Evolutionary conservation across 352 stramenopile genomes (phyloP), one percentile per base, ranked within the genome.

Genomic region (Pythium volutum): DNA sequence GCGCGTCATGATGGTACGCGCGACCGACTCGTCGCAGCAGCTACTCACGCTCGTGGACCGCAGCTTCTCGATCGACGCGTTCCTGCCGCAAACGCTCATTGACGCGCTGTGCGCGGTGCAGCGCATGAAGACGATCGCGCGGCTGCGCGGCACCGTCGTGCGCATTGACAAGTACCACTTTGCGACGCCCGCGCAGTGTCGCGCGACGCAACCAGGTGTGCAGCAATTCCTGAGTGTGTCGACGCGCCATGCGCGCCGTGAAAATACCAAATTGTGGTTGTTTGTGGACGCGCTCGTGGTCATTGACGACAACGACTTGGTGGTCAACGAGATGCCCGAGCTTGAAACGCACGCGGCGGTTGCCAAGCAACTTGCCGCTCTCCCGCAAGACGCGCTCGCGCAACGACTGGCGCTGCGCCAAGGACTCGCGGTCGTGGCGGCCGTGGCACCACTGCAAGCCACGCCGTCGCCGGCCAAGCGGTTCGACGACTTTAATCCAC

Each of bases 81-180:
- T 87, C 56, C 60, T 91, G 4, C 66, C 79, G 2, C 49, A 50
- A 7, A 47, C 57, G 8, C 66, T 83, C 26, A 47, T 56, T 0
- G 33, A 59, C 1, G 23, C 29, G 7, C 20, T 88, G 45, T 36
- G 61, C 38, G 33, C 64, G 25, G 64, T 70, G 42, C 31, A 55
- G 16, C 46, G 64, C 27, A 81, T 71, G 58, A 45, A 75, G 48
- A 77, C 65, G 42, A 50, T 91, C 31, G 56, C 70, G 16, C n/a
- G 60, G 0, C 67, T 91, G 3, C 67, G 71, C 1, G 81, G 81
- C 18, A 85, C 70, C 61, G 60, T 84, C 20, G 48, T 91, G 8
- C 66, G 77, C 31, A 58, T 91, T 25, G 74, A 73, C 26, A 79
- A 82, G 62, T 91, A 89, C 60, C 70, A 81, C 25, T 91, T 85